phyloP scores from a whole-genome alignment of 139 green algal genomes.

The Coelastrella sp. region DNA sequence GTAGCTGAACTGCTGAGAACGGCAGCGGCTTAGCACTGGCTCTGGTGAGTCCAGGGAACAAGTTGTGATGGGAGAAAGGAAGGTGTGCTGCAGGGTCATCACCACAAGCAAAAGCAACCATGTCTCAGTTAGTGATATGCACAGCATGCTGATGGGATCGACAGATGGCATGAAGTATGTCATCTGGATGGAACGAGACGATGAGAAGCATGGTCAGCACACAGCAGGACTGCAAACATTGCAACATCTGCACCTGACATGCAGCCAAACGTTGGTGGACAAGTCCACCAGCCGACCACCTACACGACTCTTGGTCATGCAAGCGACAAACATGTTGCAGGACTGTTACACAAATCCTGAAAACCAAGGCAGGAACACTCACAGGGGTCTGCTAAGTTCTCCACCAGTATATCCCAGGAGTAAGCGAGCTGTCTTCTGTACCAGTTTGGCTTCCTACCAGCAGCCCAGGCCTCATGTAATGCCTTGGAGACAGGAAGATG shows the following conservation, averaged over 20 bases:
- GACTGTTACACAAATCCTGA: too few species aligned
- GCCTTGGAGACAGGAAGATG: conserved; percentile 4
- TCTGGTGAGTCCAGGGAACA: not conserved
- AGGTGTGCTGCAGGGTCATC: conserved; percentile 14
- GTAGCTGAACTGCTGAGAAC: not conserved
- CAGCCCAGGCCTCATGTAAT: not conserved
- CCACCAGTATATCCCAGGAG: conserved; percentile 9
- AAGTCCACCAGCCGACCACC: too few species aligned
- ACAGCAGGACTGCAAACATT: too few species aligned
- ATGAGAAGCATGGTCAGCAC: too few species aligned
- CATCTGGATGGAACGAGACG: too few species aligned
- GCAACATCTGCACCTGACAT: too few species aligned
- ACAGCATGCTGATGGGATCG: too few species aligned
- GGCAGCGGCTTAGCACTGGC: not conserved
- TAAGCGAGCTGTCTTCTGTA: conserved; percentile 15
- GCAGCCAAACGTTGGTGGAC: too few species aligned
- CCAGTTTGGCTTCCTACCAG: not conserved
- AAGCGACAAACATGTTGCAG: too few species aligned
- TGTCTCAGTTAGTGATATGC: too few species aligned
- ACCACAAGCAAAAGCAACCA: not conserved
- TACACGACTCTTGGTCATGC: too few species aligned
- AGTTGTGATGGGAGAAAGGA: conserved; percentile 29
- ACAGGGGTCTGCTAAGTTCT: conserved; percentile 37
- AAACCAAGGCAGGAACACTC: not conserved
- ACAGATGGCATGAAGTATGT: too few species aligned